Percentiles rank a stretch among this genome's conserved stretches.
Conservation (phyloP, 2,329 filamentous ascomycete genomes). For the Stachybotrys elegans region DNA sequence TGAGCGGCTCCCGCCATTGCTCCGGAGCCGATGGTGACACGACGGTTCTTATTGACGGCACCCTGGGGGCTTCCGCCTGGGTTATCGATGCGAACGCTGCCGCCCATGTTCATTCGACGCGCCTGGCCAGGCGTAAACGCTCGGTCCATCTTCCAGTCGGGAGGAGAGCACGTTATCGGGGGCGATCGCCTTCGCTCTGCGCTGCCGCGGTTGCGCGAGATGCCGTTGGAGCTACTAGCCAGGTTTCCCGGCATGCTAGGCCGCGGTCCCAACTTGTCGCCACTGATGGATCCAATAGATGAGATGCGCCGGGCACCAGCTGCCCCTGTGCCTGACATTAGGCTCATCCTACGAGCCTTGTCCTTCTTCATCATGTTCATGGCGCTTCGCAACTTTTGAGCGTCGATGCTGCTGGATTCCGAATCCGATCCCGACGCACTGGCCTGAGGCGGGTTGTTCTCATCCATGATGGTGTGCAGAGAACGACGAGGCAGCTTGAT, state of each 20-base stretch:
- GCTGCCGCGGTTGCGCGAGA: slow-evolving; percentile 48
- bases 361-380: slow-evolving; percentile 47
- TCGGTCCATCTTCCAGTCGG: slow-evolving; percentile 31
- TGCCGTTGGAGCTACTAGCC: slow-evolving; percentile 49
- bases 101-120: slow-evolving; percentile 51
- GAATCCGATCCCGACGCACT: slow-evolving; percentile 34
- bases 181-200: slow-evolving; percentile 47
- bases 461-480: slow-evolving; percentile 36
- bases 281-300: slow-evolving; percentile 33
- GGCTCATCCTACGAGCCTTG: slow-evolving; percentile 35
- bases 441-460: slow-evolving; percentile 44
- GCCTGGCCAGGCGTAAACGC: slow-evolving; percentile 51
- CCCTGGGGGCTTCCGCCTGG: slow-evolving; percentile 18
- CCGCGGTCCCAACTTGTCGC: slow-evolving; percentile 20
- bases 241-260: slow-evolving; percentile 35
- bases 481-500: slow-evolving; percentile 26
- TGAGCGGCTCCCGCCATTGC: slow-evolving; percentile 15
- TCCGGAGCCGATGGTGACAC: slow-evolving; percentile 32
- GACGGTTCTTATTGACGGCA: slow-evolving; percentile 21
- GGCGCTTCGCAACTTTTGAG: slow-evolving; percentile 49
- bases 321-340: slow-evolving; percentile 27
- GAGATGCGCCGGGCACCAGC: slow-evolving; percentile 39
- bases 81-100: slow-evolving; percentile 28
- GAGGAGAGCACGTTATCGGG: slow-evolving; percentile 48
- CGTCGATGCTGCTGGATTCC: slow-evolving; percentile 45